These are phyloP conservation scores for Agaricus subrufescens DNA, from an alignment of 768 basidiomycete species.

Conservation along the genomic window DNA sequence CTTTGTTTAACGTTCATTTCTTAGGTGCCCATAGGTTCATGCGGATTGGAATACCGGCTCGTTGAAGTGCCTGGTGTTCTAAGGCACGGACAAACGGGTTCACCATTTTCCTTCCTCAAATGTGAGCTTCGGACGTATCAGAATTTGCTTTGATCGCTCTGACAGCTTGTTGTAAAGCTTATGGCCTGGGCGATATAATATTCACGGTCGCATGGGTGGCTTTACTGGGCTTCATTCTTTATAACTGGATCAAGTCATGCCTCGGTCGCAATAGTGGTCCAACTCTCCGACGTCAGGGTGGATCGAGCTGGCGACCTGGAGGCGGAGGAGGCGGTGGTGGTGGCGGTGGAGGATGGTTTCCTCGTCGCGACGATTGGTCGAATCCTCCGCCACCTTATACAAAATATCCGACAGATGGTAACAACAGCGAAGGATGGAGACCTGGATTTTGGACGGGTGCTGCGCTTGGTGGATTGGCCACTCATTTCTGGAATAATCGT, in stretches of 20 bases:
- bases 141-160: background rate
- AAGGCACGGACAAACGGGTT: conserved; percentile 25
- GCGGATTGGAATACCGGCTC: conserved; percentile 80
- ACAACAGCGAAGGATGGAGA: conserved; percentile 35
- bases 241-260: conserved; percentile 57
- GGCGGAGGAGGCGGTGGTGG: conserved; percentile 34
- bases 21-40: conserved; percentile 55
- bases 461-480: conserved; percentile 65
- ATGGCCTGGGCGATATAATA: conserved; percentile 40
- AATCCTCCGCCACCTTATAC: conserved; percentile 55
- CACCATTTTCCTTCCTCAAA: conserved; percentile 21
- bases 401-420: conserved; percentile 26
- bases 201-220: conserved; percentile 57
- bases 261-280: conserved; percentile 24
- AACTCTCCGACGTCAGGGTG: conserved; percentile 17
- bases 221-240: conserved; percentile 48
- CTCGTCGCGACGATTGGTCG: conserved; percentile 30
- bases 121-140: conserved; percentile 18
- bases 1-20: background rate
- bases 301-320: conserved; percentile 31
- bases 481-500: conserved; percentile 44
- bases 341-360: conserved; percentile 45
- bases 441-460: conserved; percentile 89
- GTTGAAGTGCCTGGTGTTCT: conserved; percentile 57
- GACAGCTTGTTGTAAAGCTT: conserved; percentile 27